Conservation (phyloP, 257 asterid genomes). For the Solanum clarkiae region DNA sequence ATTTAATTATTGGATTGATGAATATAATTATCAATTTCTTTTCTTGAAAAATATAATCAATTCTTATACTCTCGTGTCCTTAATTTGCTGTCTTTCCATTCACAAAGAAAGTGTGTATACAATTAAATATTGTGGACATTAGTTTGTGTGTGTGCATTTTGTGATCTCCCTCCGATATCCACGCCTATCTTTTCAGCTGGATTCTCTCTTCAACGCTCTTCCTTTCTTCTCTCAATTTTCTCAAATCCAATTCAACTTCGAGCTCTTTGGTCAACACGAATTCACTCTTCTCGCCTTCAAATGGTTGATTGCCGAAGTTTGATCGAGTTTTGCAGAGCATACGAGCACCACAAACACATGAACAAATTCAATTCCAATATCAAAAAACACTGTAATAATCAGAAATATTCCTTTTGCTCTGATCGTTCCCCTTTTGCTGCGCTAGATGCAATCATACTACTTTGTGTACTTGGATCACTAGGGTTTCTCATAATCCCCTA, state of each 20-base stretch:
- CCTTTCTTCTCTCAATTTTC: background rate
- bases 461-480: constrained; percentile 21
- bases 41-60: too few species aligned
- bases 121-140: background rate
- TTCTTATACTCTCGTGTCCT: too few species aligned
- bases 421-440: constrained; percentile 38
- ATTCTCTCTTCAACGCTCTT: background rate
- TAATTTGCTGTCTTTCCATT: background rate
- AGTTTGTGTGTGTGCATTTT: background rate
- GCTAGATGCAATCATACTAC: constrained; percentile 30
- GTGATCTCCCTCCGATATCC: background rate
- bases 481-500: constrained; percentile 29
- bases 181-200: background rate
- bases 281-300: constrained; percentile 3
- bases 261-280: background rate
- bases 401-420: constrained; percentile 18
- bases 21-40: too few species aligned
- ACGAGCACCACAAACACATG: constrained; percentile 21
- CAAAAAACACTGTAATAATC: background rate
- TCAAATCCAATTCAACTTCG: background rate
- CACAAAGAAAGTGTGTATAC: background rate
- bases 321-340: constrained; percentile 48
- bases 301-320: constrained; percentile 50
- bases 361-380: constrained; percentile 4
- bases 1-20: too few species aligned